Evolutionary conservation across 371 early-diverging fungal species (phyloP), one percentile per base, ranked within the genome.

Genomic region (Coemansia sp.): DNA sequence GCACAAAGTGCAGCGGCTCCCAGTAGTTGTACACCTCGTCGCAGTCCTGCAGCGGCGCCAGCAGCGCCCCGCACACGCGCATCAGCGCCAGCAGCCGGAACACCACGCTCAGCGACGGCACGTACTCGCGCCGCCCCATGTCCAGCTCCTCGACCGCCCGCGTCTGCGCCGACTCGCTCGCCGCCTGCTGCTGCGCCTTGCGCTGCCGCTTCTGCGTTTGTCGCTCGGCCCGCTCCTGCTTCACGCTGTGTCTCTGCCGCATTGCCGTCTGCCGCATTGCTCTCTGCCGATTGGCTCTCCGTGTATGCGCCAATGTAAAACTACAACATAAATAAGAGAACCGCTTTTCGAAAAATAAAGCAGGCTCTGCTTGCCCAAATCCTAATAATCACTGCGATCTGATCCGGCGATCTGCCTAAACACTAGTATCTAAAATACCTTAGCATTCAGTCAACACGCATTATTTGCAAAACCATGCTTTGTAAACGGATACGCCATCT

Each of bases 1-100:
- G 86, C 45, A 95, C 76, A 65, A 91, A 93, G 69, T 97, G 97
- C 40, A 86, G 77, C 10, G 96, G 94, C 72, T 98, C 98, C 94
- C 94, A 97, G 77, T 91, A 98, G 82, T 96, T 97, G 81, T 86
- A 97, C 7, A 91, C 92, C 74, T 98, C 94, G 76, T 97, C 96
- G 78, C 96, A 97, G 76, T 97, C 94, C 34, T 69, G 75, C 20
- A 78, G 59, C 16, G 79, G 79, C n/a, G 78, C 35, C 20, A 42
- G 60, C 10, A 78, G 51, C 5, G 79, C 79, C 3, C 72, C 66
- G 0, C 47, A 43, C 3, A 78, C 20, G 5, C 79, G 63, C n/a
- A 76, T 31, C 6, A 61, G 33, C 12, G 64, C 40, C 14, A 76
- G 50, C 41, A 75, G 61, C 35, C 62, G n/a, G 53, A 75, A 65